Percentiles rank a stretch among this genome's conserved stretches.
phyloP scores from a whole-genome alignment of 2,329 filamentous ascomycete genomes.

The Chaetomium sp. region DNA sequence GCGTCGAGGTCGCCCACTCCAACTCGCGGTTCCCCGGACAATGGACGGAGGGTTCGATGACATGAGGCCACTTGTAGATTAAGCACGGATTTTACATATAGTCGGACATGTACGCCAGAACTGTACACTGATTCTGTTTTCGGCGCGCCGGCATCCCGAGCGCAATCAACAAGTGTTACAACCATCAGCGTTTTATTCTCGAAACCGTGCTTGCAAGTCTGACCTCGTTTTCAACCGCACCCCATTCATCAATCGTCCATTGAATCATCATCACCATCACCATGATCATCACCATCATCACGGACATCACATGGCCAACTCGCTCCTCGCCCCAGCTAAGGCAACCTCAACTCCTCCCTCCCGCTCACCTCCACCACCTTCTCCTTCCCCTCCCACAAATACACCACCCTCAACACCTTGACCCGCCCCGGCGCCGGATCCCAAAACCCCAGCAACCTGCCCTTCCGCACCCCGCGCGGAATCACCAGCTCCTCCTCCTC shows the following conservation, averaged over 20 bases:
- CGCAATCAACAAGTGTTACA: neutral
- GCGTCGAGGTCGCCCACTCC: neutral
- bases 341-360: conserved; percentile 42
- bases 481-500: conserved; percentile 40
- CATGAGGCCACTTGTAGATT: conserved; percentile 25
- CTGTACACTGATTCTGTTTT: neutral
- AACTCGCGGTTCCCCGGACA: conserved; percentile 1
- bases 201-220: neutral
- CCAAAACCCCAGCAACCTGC: conserved; percentile 53
- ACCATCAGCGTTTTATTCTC: neutral
- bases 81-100: neutral
- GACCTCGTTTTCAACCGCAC: neutral
- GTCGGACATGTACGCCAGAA: neutral
- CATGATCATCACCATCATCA: neutral
- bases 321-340: conserved; percentile 20
- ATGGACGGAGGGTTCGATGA: neutral
- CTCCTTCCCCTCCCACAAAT: conserved; percentile 45
- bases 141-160: neutral
- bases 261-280: neutral
- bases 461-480: conserved; percentile 47
- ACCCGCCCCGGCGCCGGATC: conserved; percentile 49
- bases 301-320: neutral
- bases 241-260: neutral
- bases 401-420: conserved; percentile 52
- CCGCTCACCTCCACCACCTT: conserved; percentile 43